Base-by-base conservation (phyloP, 129 eudicot genomes). In the Escallonia herrerae region DNA sequence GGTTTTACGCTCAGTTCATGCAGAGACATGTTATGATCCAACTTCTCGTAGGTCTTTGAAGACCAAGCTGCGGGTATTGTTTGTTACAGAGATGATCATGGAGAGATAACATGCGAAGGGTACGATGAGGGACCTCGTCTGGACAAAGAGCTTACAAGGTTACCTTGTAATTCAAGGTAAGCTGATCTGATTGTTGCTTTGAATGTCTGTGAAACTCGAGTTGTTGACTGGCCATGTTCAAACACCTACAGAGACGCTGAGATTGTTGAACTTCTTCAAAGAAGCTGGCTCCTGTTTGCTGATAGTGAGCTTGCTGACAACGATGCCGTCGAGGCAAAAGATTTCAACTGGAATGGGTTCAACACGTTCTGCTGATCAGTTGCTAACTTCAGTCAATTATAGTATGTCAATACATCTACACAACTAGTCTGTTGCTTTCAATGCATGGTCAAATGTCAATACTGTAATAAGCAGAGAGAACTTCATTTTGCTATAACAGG, bases 61-160 rank as follows among this genome's bases (percentile, higher is more conserved):
- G 87, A 82, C 64, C 46, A 14, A 9, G 66, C 81, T 10, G 43
- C 37, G 15, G 87, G 84, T 11, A 82, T 82, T 11, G 62, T 82
- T 49, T 82, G 84, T 50, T 82, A 82, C 57, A 67, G 60, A 48
- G 76, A 82, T 67, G 76, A 68, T 3, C 78, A 74, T 62, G 87
- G 87, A 15, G 87, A 82, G 67, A 78, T 82, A 11, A 66, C 45
- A 15, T 82, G 87, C 41, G 87, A 82, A 74, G 87, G 87, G 15
- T 58, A 74, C 5, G 87, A 82, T 68, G 84, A 82, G 49, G 87
- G 87, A 48, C 87, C 87, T 74, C 73, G 87, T 15, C 64, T 74
- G n/a, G 52, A 50, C 55, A 78, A 52, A 3, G 65, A 38, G 39
- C 13, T 12, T 45, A 15, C 81, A 40, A 46, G 63, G 54, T 43